Base-by-base conservation (phyloP, 2,329 filamentous ascomycete species). In the Didymella keratinophila region DNA sequence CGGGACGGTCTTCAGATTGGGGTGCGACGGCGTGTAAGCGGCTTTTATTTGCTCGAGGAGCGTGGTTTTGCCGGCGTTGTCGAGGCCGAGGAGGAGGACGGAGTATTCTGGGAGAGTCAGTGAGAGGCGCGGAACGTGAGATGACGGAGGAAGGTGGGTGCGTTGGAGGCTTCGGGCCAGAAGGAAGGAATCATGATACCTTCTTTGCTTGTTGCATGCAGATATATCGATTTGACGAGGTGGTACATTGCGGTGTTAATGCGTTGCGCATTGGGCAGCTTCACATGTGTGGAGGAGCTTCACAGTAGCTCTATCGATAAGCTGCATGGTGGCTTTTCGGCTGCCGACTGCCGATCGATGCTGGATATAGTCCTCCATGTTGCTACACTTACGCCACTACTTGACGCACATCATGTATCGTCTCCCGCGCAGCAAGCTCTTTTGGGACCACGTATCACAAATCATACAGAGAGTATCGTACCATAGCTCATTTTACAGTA, bases 31-130 rank as follows among this genome's bases (percentile, higher is more conserved):
- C 43, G 88, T 84, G 83, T 92, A 97, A 74, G 96, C 85, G 53
- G 92, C 87, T 80, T 97, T 97, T 78, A 98, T 92, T 78, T 97
- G 93, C 76, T 96, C 92, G 79, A 97, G 93, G 75, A 98, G 93
- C 25, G 95, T 98, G 39, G 95, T 98, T 83, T 98, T 98, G 78
- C 95, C 95, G 61, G 95, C 95, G 76, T 98, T 98, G 83, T 98
- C 95, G 74, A 98, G 91, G 63, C 95, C 95, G 71, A 98, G 91
- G 67, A 98, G 89, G 74, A 98, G 92, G 72, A 97, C 92, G 21
- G 94, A 97, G 83, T 97, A 98, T 82, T 98, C 94, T 95, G 72
- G 34, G 55, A 58, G 21, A 21, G 58, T 66, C 42, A 66, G 63
- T 23, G 51, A 6, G 10, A n/a, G 18, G 30, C 48, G 5, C 27